phyloP scores from a whole-genome alignment of 805 yeast genomes.

The Schwanniomyces occidentalis region DNA sequence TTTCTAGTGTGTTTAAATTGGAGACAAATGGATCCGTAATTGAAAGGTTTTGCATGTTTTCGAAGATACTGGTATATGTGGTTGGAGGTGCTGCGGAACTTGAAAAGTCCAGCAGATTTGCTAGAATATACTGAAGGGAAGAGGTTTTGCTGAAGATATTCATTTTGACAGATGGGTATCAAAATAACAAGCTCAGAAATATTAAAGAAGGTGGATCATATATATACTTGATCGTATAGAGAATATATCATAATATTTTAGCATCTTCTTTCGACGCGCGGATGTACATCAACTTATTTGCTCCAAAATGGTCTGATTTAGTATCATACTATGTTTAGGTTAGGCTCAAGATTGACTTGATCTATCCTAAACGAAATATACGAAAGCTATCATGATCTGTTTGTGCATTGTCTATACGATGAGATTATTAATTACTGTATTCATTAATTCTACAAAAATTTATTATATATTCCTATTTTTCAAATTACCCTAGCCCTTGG shows the following conservation, averaged over 20 bases:
- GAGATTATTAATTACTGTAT: no score
- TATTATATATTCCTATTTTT: no score
- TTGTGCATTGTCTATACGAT: no score
- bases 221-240: no score
- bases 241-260: no score
- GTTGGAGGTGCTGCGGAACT: background rate
- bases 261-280: no score
- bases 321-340: no score
- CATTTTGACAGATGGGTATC: conserved; percentile 1
- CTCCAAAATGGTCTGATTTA: no score
- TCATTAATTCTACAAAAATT: no score
- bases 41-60: conserved; percentile 1
- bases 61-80: conserved; percentile 5
- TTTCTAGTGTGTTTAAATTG: conserved; percentile 41
- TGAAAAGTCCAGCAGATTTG: conserved; percentile 2
- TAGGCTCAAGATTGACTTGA: no score
- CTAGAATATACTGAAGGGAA: conserved; percentile 11
- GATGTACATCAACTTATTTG: no score
- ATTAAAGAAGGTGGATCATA: conserved; percentile 1
- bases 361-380: no score
- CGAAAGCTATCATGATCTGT: background rate
- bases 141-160: conserved; percentile 10
- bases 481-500: conserved; percentile 64
- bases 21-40: conserved; percentile 13
- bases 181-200: background rate